phyloP scores from a whole-genome alignment of 2,329 filamentous ascomycete genomes.

The Penicillium sp. region DNA sequence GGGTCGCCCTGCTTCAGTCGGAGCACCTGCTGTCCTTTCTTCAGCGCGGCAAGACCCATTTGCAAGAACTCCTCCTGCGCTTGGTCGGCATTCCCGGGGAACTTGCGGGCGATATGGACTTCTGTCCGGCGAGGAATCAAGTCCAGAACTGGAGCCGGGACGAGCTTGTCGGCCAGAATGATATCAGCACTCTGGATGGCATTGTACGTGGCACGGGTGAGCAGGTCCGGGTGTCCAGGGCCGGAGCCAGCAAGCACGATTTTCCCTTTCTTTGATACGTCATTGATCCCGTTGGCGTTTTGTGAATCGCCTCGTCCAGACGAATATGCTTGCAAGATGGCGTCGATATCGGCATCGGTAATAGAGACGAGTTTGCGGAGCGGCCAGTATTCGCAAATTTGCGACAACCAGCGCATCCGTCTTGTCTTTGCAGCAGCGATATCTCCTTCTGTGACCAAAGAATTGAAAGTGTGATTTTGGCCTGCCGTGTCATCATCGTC shows the following conservation, averaged over 20 bases:
- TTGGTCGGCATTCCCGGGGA: constrained; percentile 90
- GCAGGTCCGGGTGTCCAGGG: constrained; percentile 83
- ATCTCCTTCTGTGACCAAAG: constrained; percentile 68
- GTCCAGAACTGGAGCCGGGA: constrained; percentile 74
- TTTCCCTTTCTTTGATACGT: constrained; percentile 49
- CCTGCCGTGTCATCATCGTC: constrained; percentile 46
- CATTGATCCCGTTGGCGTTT: constrained; percentile 9
- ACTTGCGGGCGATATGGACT: constrained; percentile 91
- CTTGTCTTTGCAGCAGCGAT: constrained; percentile 68
- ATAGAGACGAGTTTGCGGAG: constrained; percentile 74
- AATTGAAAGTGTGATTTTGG: constrained; percentile 80
- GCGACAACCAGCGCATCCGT: constrained; percentile 85
- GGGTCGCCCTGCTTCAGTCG: constrained; percentile 95
- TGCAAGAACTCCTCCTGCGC: constrained; percentile 86
- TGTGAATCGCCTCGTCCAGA: constrained; percentile 25
- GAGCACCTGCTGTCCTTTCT: constrained; percentile 71
- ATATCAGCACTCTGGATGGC: constrained; percentile 48
- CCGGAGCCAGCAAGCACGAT: constrained; percentile 89
- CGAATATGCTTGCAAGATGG: constrained; percentile 67
- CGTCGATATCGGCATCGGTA: constrained; percentile 70
- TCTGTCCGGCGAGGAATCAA: constrained; percentile 84
- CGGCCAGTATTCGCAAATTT: constrained; percentile 99
- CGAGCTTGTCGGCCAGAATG: constrained; percentile 51
- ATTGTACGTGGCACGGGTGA: constrained; percentile 60
- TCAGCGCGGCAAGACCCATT: constrained; percentile 65